These are phyloP conservation scores for Stagonosporopsis cucurbitacearum DNA, from an alignment of 2,329 filamentous ascomycete genomes.

Conservation along the genomic window DNA sequence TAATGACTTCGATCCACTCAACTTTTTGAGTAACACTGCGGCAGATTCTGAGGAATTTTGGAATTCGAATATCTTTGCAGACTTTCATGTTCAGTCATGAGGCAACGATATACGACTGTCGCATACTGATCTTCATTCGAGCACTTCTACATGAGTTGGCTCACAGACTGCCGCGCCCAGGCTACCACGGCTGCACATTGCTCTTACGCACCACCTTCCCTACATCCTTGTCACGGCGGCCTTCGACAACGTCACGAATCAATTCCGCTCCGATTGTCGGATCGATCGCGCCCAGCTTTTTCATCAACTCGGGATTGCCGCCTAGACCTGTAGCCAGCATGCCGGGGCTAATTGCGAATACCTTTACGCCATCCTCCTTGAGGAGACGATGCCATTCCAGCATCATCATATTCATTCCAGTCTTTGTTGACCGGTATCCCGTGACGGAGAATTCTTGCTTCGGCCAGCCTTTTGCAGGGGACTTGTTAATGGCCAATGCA, in stretches of 20 bases:
- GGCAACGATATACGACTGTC: too few relatives aligned
- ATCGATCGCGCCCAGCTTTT: background rate
- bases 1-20: too few relatives aligned
- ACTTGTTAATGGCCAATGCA: background rate
- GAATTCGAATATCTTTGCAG: too few relatives aligned
- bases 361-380: background rate
- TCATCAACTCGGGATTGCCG: background rate
- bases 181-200: background rate
- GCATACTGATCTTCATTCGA: too few relatives aligned
- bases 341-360: background rate
- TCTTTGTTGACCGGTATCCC: background rate
- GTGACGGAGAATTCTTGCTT: background rate
- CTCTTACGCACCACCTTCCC: background rate
- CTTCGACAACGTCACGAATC: background rate
- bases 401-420: background rate
- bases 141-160: too few relatives aligned
- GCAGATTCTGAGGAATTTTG: too few relatives aligned
- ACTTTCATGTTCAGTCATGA: too few relatives aligned
- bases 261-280: background rate
- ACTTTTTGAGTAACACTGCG: too few relatives aligned
- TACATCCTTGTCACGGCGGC: background rate
- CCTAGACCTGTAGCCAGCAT: background rate
- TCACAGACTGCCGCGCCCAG: too few relatives aligned
- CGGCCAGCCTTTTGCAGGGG: background rate
- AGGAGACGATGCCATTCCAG: background rate